Base-by-base conservation (phyloP, 2,329 filamentous ascomycete genomes). In the Talaromyces funiculosus region DNA sequence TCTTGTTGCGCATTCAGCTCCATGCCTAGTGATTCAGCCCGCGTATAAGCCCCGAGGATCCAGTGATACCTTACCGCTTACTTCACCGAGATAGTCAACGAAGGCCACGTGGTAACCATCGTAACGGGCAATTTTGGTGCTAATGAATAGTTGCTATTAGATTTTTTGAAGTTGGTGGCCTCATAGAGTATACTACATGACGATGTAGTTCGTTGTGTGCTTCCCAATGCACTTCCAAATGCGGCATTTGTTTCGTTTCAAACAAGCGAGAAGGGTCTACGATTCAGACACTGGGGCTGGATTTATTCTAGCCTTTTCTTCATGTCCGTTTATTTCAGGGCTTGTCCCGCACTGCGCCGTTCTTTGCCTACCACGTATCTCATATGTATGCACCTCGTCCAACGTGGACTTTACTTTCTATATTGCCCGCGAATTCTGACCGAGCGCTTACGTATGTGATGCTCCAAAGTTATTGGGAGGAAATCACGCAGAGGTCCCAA, bases 391-490 rank as follows among this genome's bases (percentile, higher is more conserved):
- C 9, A n/a, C 45, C 45, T 49, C 22, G 20, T 49, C 14, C 26
- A 49, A 49, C 16, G 2, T 49, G 26, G 26, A 31, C 26, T 51
- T 7, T 51, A 7, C 9, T 51, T 51, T 20, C 47, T 33, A 33
- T 10, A 55, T 33, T 42, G n/a, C 20, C 9, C 24, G 6, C 33
- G 24, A 55, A 26, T 55, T 55, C 10, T 45, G 24, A 9, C 38
- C n/a, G 53, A 33, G 53, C 53, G 53, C 24, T 24, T 56, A 56
- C n/a, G n/a, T n/a, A n/a, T n/a, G n/a, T n/a, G n/a, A 16, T 18
- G 8, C 12, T 7, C 10, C 18, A n/a, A 20, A 22, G 14, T 22
- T 10, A 56, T 56, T 43, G 37, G 53, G 20, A 16, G 9, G 38
- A 18, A 24, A 16, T 43, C 2, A 29, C 22, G 33, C 1, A 16